Evolutionary conservation across 176 grass and related monocot species (phyloP).

Genomic region (Themeda triandra): DNA sequence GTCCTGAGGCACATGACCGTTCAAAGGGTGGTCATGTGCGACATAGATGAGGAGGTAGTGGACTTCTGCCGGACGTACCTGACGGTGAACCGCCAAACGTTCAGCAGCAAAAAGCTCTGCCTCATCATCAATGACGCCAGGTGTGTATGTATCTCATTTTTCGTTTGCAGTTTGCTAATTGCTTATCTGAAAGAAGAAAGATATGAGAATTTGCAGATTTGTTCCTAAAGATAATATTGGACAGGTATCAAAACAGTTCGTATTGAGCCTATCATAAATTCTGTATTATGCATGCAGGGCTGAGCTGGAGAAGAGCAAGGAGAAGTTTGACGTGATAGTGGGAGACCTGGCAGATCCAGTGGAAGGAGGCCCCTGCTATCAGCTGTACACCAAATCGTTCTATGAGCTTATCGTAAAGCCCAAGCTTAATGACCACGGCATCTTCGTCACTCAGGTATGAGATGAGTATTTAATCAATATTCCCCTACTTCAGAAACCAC

Average conservation of each 20-base stretch:
- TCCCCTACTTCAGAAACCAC: not conserved
- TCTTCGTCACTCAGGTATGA: slow-evolving; percentile 21
- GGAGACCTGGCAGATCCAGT: slow-evolving; percentile 79
- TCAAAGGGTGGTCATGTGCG: slow-evolving; percentile 58
- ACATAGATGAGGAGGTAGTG: slow-evolving; percentile 74
- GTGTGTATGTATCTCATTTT: slow-evolving; percentile 22
- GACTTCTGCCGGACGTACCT: slow-evolving; percentile 71
- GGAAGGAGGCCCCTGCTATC: slow-evolving; percentile 78
- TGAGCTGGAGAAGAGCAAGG: slow-evolving; percentile 61
- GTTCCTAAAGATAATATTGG: too few species aligned
- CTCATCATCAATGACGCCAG: slow-evolving; percentile 78
- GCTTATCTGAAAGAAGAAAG: not conserved
- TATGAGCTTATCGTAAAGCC: slow-evolving; percentile 62
- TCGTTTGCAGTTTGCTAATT: not conserved
- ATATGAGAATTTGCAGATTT: too few species aligned
- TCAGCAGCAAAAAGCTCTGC: slow-evolving; percentile 56
- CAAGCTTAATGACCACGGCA: slow-evolving; percentile 50
- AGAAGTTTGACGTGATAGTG: slow-evolving; percentile 66
- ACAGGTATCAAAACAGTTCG: too few species aligned
- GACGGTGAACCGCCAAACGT: slow-evolving; percentile 47
- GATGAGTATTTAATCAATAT: too few species aligned
- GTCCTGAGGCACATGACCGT: slow-evolving; percentile 49
- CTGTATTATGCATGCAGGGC: slow-evolving; percentile 9
- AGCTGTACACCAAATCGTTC: slow-evolving; percentile 87
- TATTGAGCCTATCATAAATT: not conserved